Evolutionary conservation across 331 rosid species (phyloP).

Genomic region (Cydonia oblonga): DNA sequence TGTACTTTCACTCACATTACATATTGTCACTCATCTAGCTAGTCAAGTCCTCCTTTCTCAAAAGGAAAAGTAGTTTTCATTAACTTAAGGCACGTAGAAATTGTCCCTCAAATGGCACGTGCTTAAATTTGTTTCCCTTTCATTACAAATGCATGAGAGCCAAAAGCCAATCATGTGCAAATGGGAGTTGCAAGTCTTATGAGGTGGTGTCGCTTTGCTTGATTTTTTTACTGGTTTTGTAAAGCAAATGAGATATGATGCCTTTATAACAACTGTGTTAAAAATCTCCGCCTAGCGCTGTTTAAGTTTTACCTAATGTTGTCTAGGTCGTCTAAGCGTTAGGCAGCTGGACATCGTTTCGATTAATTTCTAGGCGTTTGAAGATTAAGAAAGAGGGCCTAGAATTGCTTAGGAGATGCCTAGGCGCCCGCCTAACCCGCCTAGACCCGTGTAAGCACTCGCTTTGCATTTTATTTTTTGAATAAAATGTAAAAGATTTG

Average conservation of each 20-base stretch:
- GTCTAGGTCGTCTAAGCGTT: fast-evolving
- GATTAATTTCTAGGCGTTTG: too few species aligned
- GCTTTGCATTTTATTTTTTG: too few species aligned
- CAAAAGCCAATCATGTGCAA: not conserved
- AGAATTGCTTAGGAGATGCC: too few species aligned
- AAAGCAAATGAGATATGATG: not conserved
- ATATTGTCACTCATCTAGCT: not conserved
- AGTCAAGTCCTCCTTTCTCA: not conserved
- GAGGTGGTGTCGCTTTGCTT: not conserved
- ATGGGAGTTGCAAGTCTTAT: not conserved
- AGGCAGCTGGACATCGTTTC: fast-evolving
- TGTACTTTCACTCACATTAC: not conserved
- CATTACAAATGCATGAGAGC: not conserved
- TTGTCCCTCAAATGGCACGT: not conserved
- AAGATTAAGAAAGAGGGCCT: too few species aligned
- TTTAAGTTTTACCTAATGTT: too few species aligned
- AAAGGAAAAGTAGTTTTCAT: not conserved
- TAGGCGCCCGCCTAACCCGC: too few species aligned
- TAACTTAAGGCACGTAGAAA: not conserved
- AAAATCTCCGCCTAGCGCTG: fast-evolving
- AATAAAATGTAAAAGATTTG: too few species aligned
- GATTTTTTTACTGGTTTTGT: not conserved
- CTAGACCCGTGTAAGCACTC: too few species aligned
- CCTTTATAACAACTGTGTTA: too few species aligned
- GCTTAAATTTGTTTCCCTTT: not conserved